These are phyloP conservation scores for Trichosanthes truncata DNA, from an alignment of 306 rosid genomes.

Conservation along the genomic window DNA sequence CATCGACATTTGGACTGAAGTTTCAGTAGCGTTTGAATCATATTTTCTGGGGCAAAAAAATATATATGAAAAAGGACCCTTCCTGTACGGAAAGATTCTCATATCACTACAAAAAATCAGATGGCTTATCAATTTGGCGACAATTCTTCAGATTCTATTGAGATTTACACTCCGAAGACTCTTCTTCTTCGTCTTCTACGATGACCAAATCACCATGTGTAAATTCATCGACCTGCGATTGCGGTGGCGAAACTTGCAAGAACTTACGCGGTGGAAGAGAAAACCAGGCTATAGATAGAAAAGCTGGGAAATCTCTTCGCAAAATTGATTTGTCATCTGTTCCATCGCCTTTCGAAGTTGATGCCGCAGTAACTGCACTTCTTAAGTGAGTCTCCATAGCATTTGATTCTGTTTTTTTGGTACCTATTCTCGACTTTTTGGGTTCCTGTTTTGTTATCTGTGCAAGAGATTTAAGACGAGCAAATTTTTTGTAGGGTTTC, in stretches of 20 bases:
- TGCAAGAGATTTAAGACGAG: neutral
- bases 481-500: neutral
- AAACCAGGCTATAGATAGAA: neutral
- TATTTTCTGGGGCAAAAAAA: too few species aligned
- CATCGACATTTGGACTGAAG: neutral
- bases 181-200: neutral
- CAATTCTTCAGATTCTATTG: neutral
- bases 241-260: neutral
- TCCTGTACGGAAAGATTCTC: neutral
- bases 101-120: neutral
- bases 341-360: conserved; percentile 50
- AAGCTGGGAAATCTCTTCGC: conserved; percentile 7
- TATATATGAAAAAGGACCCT: neutral
- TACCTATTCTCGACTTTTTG: neutral
- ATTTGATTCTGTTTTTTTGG: neutral
- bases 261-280: neutral
- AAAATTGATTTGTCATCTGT: conserved; percentile 29
- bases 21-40: neutral
- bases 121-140: neutral
- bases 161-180: neutral
- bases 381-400: conserved; percentile 19
- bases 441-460: neutral
- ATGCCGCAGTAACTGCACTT: conserved; percentile 39
- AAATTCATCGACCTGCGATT: neutral
- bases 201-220: neutral